phyloP scores from a whole-genome alignment of 1,139 yeast species.

The Kodamaea ohmeri region DNA sequence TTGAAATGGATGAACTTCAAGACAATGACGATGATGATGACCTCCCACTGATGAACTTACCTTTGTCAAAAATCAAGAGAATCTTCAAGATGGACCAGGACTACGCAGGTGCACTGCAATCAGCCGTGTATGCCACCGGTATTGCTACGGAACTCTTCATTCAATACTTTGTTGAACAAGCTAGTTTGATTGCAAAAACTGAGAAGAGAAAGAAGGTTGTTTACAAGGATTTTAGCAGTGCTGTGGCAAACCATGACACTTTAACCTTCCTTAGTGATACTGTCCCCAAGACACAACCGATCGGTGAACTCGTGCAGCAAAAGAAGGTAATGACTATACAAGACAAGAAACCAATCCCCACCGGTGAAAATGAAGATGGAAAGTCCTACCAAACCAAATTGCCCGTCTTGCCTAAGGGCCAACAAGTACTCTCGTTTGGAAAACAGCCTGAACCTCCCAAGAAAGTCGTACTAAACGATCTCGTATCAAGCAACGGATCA shows the following conservation, averaged over 20 bases:
- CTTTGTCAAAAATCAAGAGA: slow-evolving; percentile 77
- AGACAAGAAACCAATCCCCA: slow-evolving; percentile 11
- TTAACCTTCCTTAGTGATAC: slow-evolving; percentile 67
- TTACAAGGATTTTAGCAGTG: slow-evolving; percentile 74
- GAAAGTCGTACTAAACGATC: slow-evolving; percentile 37
- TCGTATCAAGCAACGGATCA: slow-evolving; percentile 20
- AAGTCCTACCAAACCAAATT: slow-evolving; percentile 6
- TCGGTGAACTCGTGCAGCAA: slow-evolving; percentile 45
- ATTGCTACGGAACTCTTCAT: slow-evolving; percentile 86
- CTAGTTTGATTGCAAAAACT: slow-evolving; percentile 63
- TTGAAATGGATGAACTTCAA: slow-evolving; percentile 7
- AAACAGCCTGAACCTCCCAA: slow-evolving; percentile 21
- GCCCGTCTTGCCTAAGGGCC: slow-evolving; percentile 35
- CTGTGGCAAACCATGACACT: slow-evolving; percentile 65
- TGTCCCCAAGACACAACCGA: slow-evolving; percentile 59
- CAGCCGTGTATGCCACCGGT: slow-evolving; percentile 81
- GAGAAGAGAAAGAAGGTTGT: slow-evolving; percentile 69
- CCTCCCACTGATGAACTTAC: slow-evolving; percentile 37
- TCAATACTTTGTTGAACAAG: slow-evolving; percentile 78
- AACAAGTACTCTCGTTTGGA: slow-evolving; percentile 28
- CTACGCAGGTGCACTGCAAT: slow-evolving; percentile 67
- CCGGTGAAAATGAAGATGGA: slow-evolving; percentile 10
- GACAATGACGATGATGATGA: slow-evolving; percentile 17
- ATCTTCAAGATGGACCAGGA: slow-evolving; percentile 87
- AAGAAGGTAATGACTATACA: slow-evolving; percentile 11